Evolutionary conservation across 257 asterid genomes (phyloP), one percentile per base, ranked within the genome.

Genomic region (Scutellaria minor): DNA sequence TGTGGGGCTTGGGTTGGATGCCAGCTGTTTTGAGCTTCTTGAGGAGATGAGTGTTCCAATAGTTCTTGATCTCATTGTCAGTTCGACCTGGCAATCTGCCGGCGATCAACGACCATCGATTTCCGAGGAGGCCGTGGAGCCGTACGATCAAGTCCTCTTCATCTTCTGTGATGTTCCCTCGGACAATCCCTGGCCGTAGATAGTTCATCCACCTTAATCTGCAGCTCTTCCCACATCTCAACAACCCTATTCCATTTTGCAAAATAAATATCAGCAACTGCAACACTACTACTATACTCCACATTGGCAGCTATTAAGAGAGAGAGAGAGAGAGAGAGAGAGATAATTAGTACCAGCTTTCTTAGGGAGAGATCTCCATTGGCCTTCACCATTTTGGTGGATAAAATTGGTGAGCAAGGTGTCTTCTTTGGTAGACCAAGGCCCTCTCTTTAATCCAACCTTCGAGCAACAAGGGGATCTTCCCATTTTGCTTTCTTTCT

Each of bases 191-290:
- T 6, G 93, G 97, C 15, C 91, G 81, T 2, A 90, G 88, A 66
- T 90, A 90, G 12, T 90, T 90, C 91, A 88, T 85, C 96, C 96
- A 90, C 58, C 96, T 39, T 20, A 90, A 48, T 41, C 97, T 58
- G 65, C 97, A 90, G 73, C 97, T 90, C 90, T 90, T 90, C 1
- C 97, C 95, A 58, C 97, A 90, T 64, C 96, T 84, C 68, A 86
- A 65, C 5, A 90, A 68, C 66, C 94, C 96, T 89, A 70, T 9
- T 12, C 13, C 6, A 47, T 9, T 11, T 12, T 47, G 53, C 6
- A 47, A 12, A 6, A 12, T 47, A 10, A 47, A 47, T 47, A 31
- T 31, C 37, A 31, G 37, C 1, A 24, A 24, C 27, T 18, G 18
- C 18, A 18, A 18, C 18, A 18, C 18, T 18, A 18, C 18, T 18